These are phyloP conservation scores for Talaromyces sp. DNA, from an alignment of 2,329 filamentous ascomycete genomes.

Conservation along the genomic window DNA sequence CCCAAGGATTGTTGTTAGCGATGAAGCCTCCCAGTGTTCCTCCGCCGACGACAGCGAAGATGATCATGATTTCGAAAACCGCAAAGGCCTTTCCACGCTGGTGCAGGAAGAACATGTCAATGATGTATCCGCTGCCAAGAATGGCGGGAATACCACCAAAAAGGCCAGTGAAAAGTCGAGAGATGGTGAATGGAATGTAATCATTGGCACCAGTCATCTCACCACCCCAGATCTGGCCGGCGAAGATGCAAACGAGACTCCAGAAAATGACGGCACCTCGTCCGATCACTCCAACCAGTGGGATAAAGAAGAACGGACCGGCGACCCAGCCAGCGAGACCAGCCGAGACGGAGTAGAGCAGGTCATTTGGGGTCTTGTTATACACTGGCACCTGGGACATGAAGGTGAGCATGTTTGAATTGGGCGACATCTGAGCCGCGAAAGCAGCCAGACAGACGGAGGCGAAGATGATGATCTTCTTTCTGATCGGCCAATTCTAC, in stretches of 20 bases:
- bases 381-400: conserved; percentile 20
- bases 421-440: conserved; percentile 16
- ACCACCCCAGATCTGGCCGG: conserved; percentile 25
- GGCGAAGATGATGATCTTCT: conserved; percentile 16
- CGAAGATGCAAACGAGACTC: conserved; percentile 21
- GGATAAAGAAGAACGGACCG: conserved; percentile 24
- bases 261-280: conserved; percentile 23
- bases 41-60: conserved; percentile 17
- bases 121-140: conserved; percentile 19
- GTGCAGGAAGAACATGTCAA: conserved; percentile 27
- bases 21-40: conserved; percentile 22
- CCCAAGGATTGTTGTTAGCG: conserved; percentile 17
- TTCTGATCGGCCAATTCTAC: conserved; percentile 17
- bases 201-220: conserved; percentile 24
- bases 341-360: conserved; percentile 18
- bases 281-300: conserved; percentile 21
- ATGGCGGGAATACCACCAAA: conserved; percentile 18
- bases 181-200: conserved; percentile 23
- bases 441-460: conserved; percentile 14
- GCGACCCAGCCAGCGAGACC: conserved; percentile 21
- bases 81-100: conserved; percentile 25
- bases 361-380: conserved; percentile 18
- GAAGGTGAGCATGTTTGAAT: conserved; percentile 16
- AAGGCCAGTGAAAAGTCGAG: conserved; percentile 20
- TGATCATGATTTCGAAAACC: conserved; percentile 16